These are phyloP conservation scores for Coemansia sp. DNA, from an alignment of 192 early-diverging fungal species.

Conservation along the genomic window DNA sequence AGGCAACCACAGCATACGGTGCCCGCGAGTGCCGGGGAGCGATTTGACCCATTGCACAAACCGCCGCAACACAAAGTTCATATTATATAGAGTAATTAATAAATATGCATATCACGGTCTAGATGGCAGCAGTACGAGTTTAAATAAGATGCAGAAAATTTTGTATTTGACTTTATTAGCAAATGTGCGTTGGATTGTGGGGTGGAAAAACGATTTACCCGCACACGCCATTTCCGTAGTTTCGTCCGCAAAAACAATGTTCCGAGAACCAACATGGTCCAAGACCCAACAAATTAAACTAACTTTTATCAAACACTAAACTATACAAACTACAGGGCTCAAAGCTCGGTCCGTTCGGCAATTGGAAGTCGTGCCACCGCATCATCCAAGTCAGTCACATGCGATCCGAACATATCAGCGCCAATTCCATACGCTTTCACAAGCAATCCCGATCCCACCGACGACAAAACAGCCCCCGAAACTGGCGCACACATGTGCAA, in stretches of 20 bases:
- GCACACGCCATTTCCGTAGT: too few relatives aligned
- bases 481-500: neutral
- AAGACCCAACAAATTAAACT: neutral
- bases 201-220: too few relatives aligned
- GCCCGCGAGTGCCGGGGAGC: slow-evolving; percentile 30
- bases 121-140: too few relatives aligned
- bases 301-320: neutral
- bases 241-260: too few relatives aligned
- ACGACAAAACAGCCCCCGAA: neutral
- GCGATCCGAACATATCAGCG: neutral
- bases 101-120: neutral
- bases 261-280: too few relatives aligned
- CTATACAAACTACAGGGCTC: neutral
- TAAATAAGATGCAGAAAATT: too few relatives aligned
- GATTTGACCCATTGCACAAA: slow-evolving; percentile 33
- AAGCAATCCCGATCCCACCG: neutral
- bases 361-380: neutral
- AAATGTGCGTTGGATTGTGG: too few relatives aligned
- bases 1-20: slow-evolving; percentile 35
- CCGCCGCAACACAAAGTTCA: slow-evolving; percentile 28
- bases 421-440: neutral
- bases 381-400: neutral
- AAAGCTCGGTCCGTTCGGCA: neutral
- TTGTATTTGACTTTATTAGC: too few relatives aligned
- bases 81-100: neutral